These are phyloP conservation scores for Amanita thiersii DNA, from an alignment of 768 basidiomycete species.

Conservation along the genomic window DNA sequence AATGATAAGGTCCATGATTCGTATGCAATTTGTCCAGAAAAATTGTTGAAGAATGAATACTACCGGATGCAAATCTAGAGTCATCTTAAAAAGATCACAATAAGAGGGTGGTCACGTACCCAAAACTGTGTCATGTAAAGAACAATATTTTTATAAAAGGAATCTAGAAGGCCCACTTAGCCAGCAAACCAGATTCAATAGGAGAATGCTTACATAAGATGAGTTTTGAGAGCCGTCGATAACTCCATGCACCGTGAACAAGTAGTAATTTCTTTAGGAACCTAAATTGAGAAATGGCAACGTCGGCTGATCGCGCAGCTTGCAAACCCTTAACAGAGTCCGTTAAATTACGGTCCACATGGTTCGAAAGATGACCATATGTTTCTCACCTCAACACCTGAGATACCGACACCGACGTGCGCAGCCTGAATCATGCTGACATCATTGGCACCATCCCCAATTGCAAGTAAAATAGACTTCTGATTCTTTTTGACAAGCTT, in stretches of 20 bases:
- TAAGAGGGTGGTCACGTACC: conserved; percentile 38
- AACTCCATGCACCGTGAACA: conserved; percentile 99
- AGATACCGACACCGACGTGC: conserved; percentile 95
- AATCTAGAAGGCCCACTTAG: conserved; percentile 44
- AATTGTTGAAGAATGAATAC: conserved; percentile 99
- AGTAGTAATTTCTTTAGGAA: conserved; percentile 91
- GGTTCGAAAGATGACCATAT: not conserved
- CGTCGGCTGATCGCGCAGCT: conserved; percentile 95
- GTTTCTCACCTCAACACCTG: conserved; percentile 77
- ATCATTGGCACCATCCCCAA: conserved; percentile 97
- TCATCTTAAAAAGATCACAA: conserved; percentile 4
- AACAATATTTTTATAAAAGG: conserved; percentile 98
- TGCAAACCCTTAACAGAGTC: conserved; percentile 66
- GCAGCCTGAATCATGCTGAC: conserved; percentile 99
- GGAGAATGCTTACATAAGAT: conserved; percentile 71
- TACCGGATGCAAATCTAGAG: conserved; percentile 20
- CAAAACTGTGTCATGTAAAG: conserved; percentile 99
- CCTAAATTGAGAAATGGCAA: conserved; percentile 96
- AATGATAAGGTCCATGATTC: conserved; percentile 98
- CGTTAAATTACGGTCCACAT: conserved; percentile 1
- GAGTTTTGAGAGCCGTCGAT: conserved; percentile 87
- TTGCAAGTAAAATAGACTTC: conserved; percentile 89
- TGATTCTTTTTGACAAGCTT: conserved; percentile 98
- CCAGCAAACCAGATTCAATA: not conserved
- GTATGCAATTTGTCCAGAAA: conserved; percentile 96